These are phyloP conservation scores for Laguncularia racemosa DNA, from an alignment of 345 rosid genomes.

Conservation along the genomic window DNA sequence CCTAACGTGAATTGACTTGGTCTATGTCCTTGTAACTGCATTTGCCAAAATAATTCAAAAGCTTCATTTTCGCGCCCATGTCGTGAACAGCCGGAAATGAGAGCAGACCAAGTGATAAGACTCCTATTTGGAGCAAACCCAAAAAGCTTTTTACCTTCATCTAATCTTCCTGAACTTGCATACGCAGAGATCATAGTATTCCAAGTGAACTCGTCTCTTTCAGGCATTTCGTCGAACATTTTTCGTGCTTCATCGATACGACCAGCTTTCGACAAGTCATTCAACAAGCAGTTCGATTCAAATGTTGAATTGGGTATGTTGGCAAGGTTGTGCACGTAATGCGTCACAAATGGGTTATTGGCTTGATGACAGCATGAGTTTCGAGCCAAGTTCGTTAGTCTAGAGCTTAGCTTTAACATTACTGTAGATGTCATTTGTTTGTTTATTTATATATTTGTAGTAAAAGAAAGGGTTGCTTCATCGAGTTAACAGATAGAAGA, in stretches of 20 bases:
- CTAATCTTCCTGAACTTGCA: slow-evolving; percentile 50
- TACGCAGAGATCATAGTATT: slow-evolving; percentile 79
- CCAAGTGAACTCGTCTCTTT: slow-evolving; percentile 69
- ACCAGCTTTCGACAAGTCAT: slow-evolving; percentile 42
- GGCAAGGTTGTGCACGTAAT: slow-evolving; percentile 13
- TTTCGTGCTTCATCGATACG: slow-evolving; percentile 56
- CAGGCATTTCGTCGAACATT: slow-evolving; percentile 62
- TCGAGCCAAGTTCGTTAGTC: slow-evolving; percentile 1
- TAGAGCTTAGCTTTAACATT: too few relatives aligned
- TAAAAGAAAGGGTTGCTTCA: too few relatives aligned
- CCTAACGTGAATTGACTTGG: slow-evolving; percentile 66
- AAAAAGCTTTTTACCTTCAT: slow-evolving; percentile 51
- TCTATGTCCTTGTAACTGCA: slow-evolving; percentile 54
- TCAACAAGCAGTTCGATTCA: slow-evolving; percentile 34
- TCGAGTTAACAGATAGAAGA: too few relatives aligned
- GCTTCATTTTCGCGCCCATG: slow-evolving; percentile 45
- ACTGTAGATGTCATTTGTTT: too few relatives aligned
- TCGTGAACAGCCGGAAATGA: slow-evolving; percentile 68
- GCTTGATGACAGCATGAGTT: neutral
- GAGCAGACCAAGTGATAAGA: slow-evolving; percentile 72
- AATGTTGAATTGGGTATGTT: slow-evolving; percentile 18
- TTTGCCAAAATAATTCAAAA: slow-evolving; percentile 48
- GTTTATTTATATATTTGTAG: too few relatives aligned
- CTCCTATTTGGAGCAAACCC: slow-evolving; percentile 39
- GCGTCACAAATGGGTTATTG: neutral